A percentile compares a stretch with the other conserved stretches of the same genome.
These are phyloP conservation scores for Meredithiella fracta DNA, from an alignment of 2,329 filamentous ascomycete genomes.

Conservation along the genomic window DNA sequence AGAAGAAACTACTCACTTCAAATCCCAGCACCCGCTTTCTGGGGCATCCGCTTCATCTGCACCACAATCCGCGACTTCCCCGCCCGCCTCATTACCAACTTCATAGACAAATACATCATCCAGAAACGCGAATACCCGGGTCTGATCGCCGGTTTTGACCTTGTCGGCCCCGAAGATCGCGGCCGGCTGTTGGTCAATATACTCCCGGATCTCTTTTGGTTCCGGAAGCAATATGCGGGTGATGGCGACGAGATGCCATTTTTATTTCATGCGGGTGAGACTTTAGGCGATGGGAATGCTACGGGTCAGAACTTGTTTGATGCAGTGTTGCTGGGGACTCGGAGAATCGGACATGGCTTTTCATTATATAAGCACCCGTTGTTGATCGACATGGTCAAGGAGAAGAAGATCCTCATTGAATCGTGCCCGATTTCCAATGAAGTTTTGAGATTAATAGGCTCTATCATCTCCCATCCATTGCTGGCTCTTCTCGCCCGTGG, in stretches of 20 bases:
- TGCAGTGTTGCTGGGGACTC: constrained; percentile 68
- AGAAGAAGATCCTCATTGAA: constrained; percentile 76
- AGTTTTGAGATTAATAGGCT: constrained; percentile 61
- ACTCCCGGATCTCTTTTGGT: constrained; percentile 81
- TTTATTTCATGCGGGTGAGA: constrained; percentile 91
- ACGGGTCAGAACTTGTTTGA: constrained; percentile 78
- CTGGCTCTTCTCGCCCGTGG: constrained; percentile 73
- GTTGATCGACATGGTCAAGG: constrained; percentile 73
- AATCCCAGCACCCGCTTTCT: constrained; percentile 57
- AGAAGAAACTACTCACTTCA: constrained; percentile 66
- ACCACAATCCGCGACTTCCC: constrained; percentile 51
- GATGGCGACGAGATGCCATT: constrained; percentile 74
- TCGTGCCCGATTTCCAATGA: constrained; percentile 87
- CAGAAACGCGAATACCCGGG: constrained; percentile 66
- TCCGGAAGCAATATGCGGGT: constrained; percentile 66
- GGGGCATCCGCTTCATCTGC: constrained; percentile 76
- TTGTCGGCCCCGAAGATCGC: constrained; percentile 74
- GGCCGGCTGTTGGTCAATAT: constrained; percentile 62
- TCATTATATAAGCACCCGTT: constrained; percentile 83
- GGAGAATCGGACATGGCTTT: constrained; percentile 80
- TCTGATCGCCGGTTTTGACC: constrained; percentile 71
- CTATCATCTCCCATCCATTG: constrained; percentile 61
- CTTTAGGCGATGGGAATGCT: constrained; percentile 54
- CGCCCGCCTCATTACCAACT: constrained; percentile 51
- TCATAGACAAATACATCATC: constrained; percentile 76